Evolutionary conservation across 257 asterid genomes (phyloP).

Genomic region (Misopates orontium): DNA sequence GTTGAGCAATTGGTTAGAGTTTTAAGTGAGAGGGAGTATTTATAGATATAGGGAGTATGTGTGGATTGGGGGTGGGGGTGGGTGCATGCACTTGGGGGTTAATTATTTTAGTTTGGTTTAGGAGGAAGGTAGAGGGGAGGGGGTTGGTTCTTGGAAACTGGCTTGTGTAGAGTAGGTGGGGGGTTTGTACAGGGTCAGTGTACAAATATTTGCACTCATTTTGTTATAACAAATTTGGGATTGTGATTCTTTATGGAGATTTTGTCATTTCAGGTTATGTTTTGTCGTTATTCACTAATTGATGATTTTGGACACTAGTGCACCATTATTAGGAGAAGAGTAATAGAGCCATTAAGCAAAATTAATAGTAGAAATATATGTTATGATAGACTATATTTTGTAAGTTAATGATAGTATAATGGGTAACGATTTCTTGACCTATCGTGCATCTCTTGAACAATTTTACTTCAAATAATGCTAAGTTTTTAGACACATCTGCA

Average conservation of each 20-base stretch:
- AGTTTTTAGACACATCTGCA: too few species aligned
- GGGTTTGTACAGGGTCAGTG: constrained; percentile 24
- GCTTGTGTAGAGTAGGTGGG: constrained; percentile 59
- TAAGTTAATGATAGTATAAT: too few species aligned
- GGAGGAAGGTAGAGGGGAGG: constrained; percentile 21
- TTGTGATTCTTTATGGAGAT: constrained; percentile 32
- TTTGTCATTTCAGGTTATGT: constrained; percentile 39
- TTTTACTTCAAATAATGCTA: too few species aligned
- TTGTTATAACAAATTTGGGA: constrained; percentile 25
- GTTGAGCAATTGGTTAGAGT: background rate
- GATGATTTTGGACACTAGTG: background rate
- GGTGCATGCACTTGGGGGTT: too few species aligned
- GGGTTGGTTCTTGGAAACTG: constrained; percentile 65
- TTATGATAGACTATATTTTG: too few species aligned
- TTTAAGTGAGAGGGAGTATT: constrained; percentile 26
- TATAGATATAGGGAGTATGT: constrained; percentile 16
- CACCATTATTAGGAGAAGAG: too few species aligned
- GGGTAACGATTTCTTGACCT: too few species aligned
- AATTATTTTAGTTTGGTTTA: too few species aligned
- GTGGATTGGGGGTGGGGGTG: constrained; percentile 1
- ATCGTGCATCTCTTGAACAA: too few species aligned
- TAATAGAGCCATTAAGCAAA: too few species aligned
- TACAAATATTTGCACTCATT: constrained; percentile 31
- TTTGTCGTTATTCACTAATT: constrained; percentile 41
- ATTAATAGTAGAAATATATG: background rate